These are phyloP conservation scores for Cladorrhinum sp. DNA, from an alignment of 2,329 filamentous ascomycete genomes.

Conservation along the genomic window DNA sequence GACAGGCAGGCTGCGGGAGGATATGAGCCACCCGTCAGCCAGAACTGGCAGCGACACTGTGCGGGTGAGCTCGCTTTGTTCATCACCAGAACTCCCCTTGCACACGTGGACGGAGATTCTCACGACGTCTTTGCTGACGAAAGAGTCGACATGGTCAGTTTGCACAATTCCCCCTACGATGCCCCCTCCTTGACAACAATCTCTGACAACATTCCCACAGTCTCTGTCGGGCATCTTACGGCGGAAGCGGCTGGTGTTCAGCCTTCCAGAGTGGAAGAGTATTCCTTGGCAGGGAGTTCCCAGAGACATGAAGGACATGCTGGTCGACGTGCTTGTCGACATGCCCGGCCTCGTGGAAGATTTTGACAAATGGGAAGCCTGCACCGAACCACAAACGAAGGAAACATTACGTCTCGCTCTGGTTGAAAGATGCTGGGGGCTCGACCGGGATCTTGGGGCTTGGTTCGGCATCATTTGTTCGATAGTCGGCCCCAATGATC, in stretches of 20 bases:
- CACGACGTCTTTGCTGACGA: slow-evolving; percentile 21
- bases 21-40: neutral
- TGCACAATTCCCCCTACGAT: neutral
- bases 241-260: slow-evolving; percentile 21
- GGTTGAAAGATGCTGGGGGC: slow-evolving; percentile 9
- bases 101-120: slow-evolving; percentile 6
- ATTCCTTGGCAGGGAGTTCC: slow-evolving; percentile 32
- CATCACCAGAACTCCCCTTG: slow-evolving; percentile 11
- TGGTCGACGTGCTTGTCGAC: slow-evolving; percentile 34
- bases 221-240: slow-evolving; percentile 12
- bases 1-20: neutral
- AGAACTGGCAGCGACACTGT: slow-evolving; percentile 15
- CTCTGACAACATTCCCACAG: neutral
- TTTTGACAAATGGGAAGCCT: slow-evolving; percentile 28
- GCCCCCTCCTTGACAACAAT: neutral
- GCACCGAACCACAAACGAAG: slow-evolving; percentile 7
- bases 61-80: slow-evolving; percentile 19
- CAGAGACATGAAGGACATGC: slow-evolving; percentile 31
- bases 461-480: slow-evolving; percentile 8
- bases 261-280: slow-evolving; percentile 33
- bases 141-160: slow-evolving; percentile 19
- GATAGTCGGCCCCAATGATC: neutral
- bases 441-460: slow-evolving; percentile 6
- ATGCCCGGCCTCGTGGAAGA: slow-evolving; percentile 29
- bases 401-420: slow-evolving; percentile 4